phyloP scores from a whole-genome alignment of 1,284 basidiomycete genomes.

The Agaricales sp. region DNA sequence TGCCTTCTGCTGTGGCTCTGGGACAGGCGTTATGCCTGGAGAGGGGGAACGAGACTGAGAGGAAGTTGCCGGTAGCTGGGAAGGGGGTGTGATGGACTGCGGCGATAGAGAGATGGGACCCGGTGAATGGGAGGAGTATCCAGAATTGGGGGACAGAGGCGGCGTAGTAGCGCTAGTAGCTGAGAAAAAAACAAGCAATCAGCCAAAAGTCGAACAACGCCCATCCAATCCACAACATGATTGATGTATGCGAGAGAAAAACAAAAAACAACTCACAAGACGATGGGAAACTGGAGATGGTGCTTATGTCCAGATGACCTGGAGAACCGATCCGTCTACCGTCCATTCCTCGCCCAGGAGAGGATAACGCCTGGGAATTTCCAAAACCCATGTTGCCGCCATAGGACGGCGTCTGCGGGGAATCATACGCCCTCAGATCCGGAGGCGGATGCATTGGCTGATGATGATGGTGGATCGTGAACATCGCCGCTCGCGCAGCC shows the following conservation, averaged over 20 bases:
- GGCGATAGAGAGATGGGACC: conserved; percentile 12
- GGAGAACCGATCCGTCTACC: background rate
- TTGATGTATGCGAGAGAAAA: conserved; percentile 2
- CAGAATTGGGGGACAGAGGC: conserved; percentile 36
- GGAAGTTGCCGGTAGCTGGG: conserved; percentile 17
- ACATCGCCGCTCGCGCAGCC: conserved; percentile 63
- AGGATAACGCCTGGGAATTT: background rate
- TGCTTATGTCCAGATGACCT: background rate
- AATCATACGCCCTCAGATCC: conserved; percentile 3
- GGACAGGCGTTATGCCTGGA: conserved; percentile 19
- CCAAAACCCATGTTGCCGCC: conserved; percentile 6
- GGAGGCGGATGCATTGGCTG: conserved; percentile 3
- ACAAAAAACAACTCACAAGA: conserved; percentile 1
- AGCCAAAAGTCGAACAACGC: background rate
- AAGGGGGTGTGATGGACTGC: conserved; percentile 6
- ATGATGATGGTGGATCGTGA: conserved; percentile 20
- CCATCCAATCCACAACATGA: conserved; percentile 5
- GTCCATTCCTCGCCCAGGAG: background rate
- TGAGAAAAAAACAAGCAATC: too few relatives aligned
- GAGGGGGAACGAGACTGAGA: conserved; percentile 22
- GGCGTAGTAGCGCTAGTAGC: conserved; percentile 19
- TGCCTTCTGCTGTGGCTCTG: conserved; percentile 17
- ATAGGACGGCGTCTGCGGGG: conserved; percentile 15
- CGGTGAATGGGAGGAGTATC: conserved; percentile 21
- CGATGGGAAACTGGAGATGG: conserved; percentile 1